Evolutionary conservation across 805 yeast genomes (phyloP), one percentile per base, ranked within the genome.

Genomic region (Ogataea nitratoaversa): DNA sequence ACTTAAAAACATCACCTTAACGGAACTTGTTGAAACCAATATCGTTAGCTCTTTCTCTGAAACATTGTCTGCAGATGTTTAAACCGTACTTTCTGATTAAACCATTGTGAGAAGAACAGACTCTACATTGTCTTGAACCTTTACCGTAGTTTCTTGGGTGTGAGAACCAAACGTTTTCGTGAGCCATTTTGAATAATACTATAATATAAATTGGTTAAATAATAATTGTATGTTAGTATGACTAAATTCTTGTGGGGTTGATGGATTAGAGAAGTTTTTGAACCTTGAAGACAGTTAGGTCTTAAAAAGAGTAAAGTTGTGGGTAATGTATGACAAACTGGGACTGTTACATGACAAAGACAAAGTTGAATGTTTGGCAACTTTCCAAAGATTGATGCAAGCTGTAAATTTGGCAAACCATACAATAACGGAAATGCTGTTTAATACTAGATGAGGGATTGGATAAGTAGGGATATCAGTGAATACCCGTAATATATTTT

Each of bases 91-190:
- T 93, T 88, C 99, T 91, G 83, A 93, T 87, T 74, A 93, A 86
- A 82, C 98, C 98, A 64, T 87, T 74, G 90, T 91, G 97, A 75
- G 98, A 87, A 66, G 95, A 80, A 72, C 96, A 88, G 81, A 91
- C 90, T 76, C 98, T 93, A 82, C 98, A 93, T 79, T 87, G 93
- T 81, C 99, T 95, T 67, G 98, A 86, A 79, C 99, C 99, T 87
- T 93, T 93, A 77, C 99, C 99, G 89, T 80, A 91, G 78, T 85
- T 90, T 87, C 98, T 88, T 83, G 99, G 99, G 95, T 93, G 99
- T 73, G 98, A 90, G 84, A 76, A 93, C 99, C 99, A 93, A 83
- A 91, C 95, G 89, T 88, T 84, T 84, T 88, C 96, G 96, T 90
- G 98, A 84, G 97, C 96, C 98, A 90, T 90, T 50, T 76, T 85